A percentile compares a stretch with the other conserved stretches of the same genome.
Evolutionary conservation across 306 rosid genomes (phyloP).

Genomic region (Vachellia collinsii): DNA sequence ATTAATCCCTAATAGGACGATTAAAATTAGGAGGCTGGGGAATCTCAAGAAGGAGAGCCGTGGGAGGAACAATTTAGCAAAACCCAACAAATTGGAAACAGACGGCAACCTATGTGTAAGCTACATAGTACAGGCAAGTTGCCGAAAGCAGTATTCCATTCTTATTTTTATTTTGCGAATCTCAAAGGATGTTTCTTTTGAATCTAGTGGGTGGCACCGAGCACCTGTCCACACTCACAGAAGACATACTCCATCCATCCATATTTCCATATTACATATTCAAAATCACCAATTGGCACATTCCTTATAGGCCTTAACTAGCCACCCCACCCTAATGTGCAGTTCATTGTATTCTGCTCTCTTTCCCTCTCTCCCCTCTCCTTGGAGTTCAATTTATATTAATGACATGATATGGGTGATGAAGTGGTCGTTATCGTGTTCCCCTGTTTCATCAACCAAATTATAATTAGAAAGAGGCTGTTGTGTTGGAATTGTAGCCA

Average conservation of each 20-base stretch:
- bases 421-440: background rate
- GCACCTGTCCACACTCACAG: too few relatives aligned
- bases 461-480: background rate
- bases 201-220: constrained; percentile 38
- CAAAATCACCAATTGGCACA: background rate
- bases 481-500: background rate
- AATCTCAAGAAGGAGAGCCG: background rate
- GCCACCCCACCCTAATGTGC: background rate
- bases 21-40: background rate
- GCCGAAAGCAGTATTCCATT: background rate
- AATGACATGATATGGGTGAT: background rate
- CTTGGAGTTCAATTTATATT: background rate
- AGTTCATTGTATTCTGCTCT: background rate
- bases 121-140: too few relatives aligned
- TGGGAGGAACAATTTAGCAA: background rate
- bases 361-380: too few relatives aligned
- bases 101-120: too few relatives aligned
- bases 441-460: background rate
- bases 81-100: background rate
- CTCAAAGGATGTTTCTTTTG: constrained; percentile 25
- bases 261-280: background rate
- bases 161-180: background rate
- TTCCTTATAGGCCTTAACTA: constrained; percentile 10
- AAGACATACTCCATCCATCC: background rate
- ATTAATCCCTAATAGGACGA: background rate